phyloP scores from a whole-genome alignment of 495 filamentous ascomycete species.

The Podospora conica region DNA sequence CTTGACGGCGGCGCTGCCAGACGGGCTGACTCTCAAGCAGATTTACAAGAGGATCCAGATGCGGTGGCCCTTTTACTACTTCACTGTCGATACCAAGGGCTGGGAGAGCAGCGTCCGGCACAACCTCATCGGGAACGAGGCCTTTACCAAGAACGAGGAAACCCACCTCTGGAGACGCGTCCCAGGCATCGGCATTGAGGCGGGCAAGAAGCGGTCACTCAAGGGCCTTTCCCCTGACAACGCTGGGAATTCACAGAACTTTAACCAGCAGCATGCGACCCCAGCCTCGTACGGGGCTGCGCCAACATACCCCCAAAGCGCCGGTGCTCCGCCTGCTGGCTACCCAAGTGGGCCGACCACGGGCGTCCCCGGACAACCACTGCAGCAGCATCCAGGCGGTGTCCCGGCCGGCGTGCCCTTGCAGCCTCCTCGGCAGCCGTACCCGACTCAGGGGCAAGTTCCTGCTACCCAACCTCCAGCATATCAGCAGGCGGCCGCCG shows the following conservation, averaged over 20 bases:
- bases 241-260: conserved; percentile 20
- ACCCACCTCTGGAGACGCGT: conserved; percentile 45
- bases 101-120: conserved; percentile 98
- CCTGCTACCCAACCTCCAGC: conserved; percentile 15
- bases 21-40: conserved; percentile 77
- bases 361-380: conserved; percentile 23
- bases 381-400: conserved; percentile 7
- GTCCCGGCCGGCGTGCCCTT: not conserved
- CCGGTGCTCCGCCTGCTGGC: conserved; percentile 22
- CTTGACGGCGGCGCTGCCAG: conserved; percentile 59
- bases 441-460: not conserved
- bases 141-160: conserved; percentile 76
- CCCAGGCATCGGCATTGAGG: conserved; percentile 45
- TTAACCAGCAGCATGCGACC: conserved; percentile 22
- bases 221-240: conserved; percentile 44
- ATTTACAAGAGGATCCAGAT: conserved; percentile 86
- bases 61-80: conserved; percentile 86
- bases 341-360: conserved; percentile 19
- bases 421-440: conserved; percentile 14
- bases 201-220: conserved; percentile 48
- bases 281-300: conserved; percentile 22
- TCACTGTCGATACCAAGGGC: conserved; percentile 71
- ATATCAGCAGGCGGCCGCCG: conserved; percentile 24
- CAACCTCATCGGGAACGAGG: conserved; percentile 82
- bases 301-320: conserved; percentile 22